Evolutionary conservation across 1,284 basidiomycete genomes (phyloP), one percentile per base, ranked within the genome.

Genomic region (Malassezia psittaci): DNA sequence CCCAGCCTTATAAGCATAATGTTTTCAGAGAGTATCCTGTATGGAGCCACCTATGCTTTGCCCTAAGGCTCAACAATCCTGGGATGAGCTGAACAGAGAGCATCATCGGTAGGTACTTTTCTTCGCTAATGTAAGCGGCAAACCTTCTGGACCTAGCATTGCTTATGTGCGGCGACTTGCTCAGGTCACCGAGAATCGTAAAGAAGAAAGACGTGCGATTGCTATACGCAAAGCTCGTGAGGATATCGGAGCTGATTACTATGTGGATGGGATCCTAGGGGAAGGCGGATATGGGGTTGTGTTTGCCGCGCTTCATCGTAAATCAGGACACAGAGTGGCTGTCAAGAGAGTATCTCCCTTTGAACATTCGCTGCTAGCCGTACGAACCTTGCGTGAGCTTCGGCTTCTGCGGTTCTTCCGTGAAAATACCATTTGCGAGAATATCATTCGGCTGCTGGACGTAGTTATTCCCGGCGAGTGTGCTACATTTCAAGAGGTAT

Each of bases 221-320:
- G 51, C 46, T 6, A 29, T 57, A 7, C 51, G 51, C 46, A 57
- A 57, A 43, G 55, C 55, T 9, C 55, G 51, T 16, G 45, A 57
- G 1, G 55, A 72, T 41, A 62, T 74, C 34, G 72, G 72, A 5
- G 53, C 47, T 41, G 54, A 64, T 38, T 74, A 74, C 64, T 59
- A 62, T 32, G 72, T 77, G 11, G 74, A 73, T 54, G 71, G 76
- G 51, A 71, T 77, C 50, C 75, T 77, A 45, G 77, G 77, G 19
- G 77, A 78, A 52, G 77, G 77, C 10, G 77, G 77, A 19, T 77
- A 78, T 57, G 77, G 77, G 29, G 72, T 77, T 5, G 77, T 77
- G 21, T 76, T 76, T 62, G 70, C 69, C 9, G 76, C 76, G 15
- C 64, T 76, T 29, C 74, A 77, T 54, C 65, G 71, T 4, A 63